phyloP scores from a whole-genome alignment of 2,329 filamentous ascomycete genomes.

The Apiospora saccharicola region DNA sequence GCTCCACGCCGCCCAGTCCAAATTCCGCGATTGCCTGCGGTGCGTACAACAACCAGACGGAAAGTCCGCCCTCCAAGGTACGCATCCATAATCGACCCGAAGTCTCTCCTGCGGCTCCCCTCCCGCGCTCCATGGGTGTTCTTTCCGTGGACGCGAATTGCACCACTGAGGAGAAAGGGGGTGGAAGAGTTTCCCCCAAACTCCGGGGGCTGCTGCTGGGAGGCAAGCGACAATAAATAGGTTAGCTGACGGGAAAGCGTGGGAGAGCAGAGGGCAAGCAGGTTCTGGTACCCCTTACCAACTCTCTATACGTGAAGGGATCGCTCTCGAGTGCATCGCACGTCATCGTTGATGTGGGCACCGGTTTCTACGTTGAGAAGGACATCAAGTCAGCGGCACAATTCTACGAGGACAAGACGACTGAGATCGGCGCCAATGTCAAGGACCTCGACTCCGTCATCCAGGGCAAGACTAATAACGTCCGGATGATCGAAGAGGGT shows the following conservation, averaged over 20 bases:
- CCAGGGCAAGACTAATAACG: conserved; percentile 79
- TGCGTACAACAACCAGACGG: conserved; percentile 68
- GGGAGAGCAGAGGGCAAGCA: conserved; percentile 51
- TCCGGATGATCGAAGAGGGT: conserved; percentile 90
- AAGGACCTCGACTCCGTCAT: conserved; percentile 65
- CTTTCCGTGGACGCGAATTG: background rate
- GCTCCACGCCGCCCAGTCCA: conserved; percentile 86
- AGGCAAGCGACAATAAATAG: background rate
- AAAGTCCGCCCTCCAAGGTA: conserved; percentile 47
- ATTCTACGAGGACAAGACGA: conserved; percentile 65
- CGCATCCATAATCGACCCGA: conserved; percentile 25
- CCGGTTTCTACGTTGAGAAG: conserved; percentile 77
- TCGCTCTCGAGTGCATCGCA: conserved; percentile 75
- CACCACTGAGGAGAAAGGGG: no score
- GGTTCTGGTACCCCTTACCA: conserved; percentile 92
- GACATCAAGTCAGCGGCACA: conserved; percentile 59
- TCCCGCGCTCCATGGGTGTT: background rate
- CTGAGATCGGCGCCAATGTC: conserved; percentile 60
- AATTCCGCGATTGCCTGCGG: conserved; percentile 88
- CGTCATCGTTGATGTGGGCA: conserved; percentile 91
- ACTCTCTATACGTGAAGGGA: conserved; percentile 92
- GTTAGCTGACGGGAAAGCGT: conserved; percentile 10
- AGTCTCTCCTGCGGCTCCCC: background rate
- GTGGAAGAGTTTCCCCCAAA: no score
- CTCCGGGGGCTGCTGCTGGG: background rate